A percentile compares a stretch with the other conserved stretches of the same genome.
Conservation (phyloP, 2,329 filamentous ascomycete species). For the Fusarium sp. region DNA sequence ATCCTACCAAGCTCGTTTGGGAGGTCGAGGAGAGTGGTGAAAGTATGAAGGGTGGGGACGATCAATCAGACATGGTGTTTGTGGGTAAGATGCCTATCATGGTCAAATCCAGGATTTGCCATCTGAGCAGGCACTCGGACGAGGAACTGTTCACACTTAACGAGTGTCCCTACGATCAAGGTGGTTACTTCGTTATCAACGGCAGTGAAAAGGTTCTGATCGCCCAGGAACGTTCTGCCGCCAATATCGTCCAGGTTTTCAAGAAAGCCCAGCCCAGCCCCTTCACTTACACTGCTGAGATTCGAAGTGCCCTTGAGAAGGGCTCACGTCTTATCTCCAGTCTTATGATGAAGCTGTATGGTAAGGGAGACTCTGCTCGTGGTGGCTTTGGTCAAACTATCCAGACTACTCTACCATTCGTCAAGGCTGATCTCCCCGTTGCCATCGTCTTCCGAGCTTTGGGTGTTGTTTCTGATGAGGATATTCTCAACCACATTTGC, state of each 20-base stretch:
- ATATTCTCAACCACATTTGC: slow-evolving; percentile 97
- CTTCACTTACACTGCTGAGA: slow-evolving; percentile 93
- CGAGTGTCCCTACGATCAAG: slow-evolving; percentile 98
- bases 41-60: slow-evolving; percentile 63
- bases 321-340: slow-evolving; percentile 95
- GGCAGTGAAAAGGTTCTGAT: slow-evolving; percentile 98
- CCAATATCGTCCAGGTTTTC: slow-evolving; percentile 99
- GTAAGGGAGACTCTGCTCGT: slow-evolving; percentile 81
- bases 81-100: slow-evolving; percentile 97
- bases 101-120: slow-evolving; percentile 97
- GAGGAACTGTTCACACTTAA: slow-evolving; percentile 90
- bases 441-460: slow-evolving; percentile 95
- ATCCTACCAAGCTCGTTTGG: slow-evolving; percentile 69
- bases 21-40: slow-evolving; percentile 69
- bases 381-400: slow-evolving; percentile 88
- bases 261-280: slow-evolving; percentile 95
- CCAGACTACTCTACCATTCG: slow-evolving; percentile 89
- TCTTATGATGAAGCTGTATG: slow-evolving; percentile 88
- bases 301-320: slow-evolving; percentile 95
- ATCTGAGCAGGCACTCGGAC: slow-evolving; percentile 84
- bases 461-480: slow-evolving; percentile 95
- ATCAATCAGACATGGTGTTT: slow-evolving; percentile 79
- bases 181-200: slow-evolving; percentile 99
- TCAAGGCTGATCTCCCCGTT: slow-evolving; percentile 93
- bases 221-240: slow-evolving; percentile 95